Base-by-base conservation (phyloP, 371 early-diverging fungal genomes). In the Mucor plumbeus region DNA sequence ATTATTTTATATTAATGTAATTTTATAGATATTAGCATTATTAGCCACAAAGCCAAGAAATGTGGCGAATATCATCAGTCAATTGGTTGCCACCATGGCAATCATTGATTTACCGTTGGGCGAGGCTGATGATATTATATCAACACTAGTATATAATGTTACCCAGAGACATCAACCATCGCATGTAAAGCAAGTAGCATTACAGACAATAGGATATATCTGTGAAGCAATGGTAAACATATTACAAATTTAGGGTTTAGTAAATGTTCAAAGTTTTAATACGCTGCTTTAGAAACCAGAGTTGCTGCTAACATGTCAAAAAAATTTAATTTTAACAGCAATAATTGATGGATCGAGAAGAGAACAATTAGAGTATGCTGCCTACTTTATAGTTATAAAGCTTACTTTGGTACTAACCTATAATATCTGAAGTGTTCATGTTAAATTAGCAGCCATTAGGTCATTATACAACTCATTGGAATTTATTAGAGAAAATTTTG, bases 201-300 rank as follows among this genome's bases (percentile, higher is more conserved):
- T 62, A 2, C 63, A 62, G 38, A 62, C 53, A 26, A 62, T 62
- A 17, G 63, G 63, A 0, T 62, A 62, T 21, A 53, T 62, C 6
- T 62, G 63, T 38, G 63, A 62, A 39, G 50, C 63, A 38, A n/a
- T 53, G 39, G 63, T 62, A 62, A 26, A 26, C 3, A 26, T 26
- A 26, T 3, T 26, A 26, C 26, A 26, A 26, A 26, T 26, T 26
- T 26, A 26, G 26, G 1, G 26, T 26, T 26, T 26, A 26, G 26
- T 26, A 26, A 26, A 26, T 26, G 3, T 3, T 26, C 3, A 3
- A 26, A 26, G 3, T 1, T 26, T 26, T 26, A 26, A 26, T 26
- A 3, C 26, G 26, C 3, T 26, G 26, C 26, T 3, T 26, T 26
- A 61, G 61, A 34, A 61, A 47, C 50, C 61, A 17, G 31, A 34